Percentiles rank a stretch among this genome's conserved stretches.
phyloP scores from a whole-genome alignment of 257 asterid species.

The Nicotiana paniculata region DNA sequence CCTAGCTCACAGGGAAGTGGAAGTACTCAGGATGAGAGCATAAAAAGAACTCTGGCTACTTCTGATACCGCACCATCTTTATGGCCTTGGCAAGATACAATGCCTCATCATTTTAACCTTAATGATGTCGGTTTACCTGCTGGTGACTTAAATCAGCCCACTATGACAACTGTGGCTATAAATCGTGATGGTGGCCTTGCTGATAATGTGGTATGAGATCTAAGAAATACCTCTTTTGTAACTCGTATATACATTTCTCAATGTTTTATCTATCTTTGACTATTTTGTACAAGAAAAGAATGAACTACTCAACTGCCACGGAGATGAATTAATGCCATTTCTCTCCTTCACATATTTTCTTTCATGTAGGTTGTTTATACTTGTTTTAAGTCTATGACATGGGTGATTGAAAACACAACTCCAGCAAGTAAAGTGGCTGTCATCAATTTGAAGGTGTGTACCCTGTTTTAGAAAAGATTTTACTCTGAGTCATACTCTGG shows the following conservation, averaged over 20 bases:
- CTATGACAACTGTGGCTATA: conserved; percentile 53
- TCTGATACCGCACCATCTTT: conserved; percentile 38
- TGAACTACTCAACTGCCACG: background rate
- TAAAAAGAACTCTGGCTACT: conserved; percentile 33
- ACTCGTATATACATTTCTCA: background rate
- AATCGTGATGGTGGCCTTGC: conserved; percentile 56
- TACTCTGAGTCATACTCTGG: background rate
- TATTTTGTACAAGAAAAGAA: background rate
- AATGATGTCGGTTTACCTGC: conserved; percentile 41
- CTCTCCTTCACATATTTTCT: background rate
- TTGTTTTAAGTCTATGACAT: conserved; percentile 71
- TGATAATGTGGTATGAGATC: conserved; percentile 48
- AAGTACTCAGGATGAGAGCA: conserved; percentile 34
- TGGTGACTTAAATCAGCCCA: conserved; percentile 44
- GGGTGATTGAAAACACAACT: conserved; percentile 53
- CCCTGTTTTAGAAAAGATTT: background rate
- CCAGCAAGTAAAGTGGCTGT: conserved; percentile 56
- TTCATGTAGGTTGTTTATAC: conserved; percentile 56
- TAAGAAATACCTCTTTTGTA: background rate
- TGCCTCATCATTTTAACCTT: conserved; percentile 42
- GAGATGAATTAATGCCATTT: background rate
- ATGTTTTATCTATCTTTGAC: conserved; percentile 2
- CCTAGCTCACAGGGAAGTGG: conserved; percentile 40
- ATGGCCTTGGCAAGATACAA: conserved; percentile 63
- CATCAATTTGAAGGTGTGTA: conserved; percentile 64